These are phyloP conservation scores for Pulveroboletus sp. DNA, from an alignment of 768 basidiomycete species.

Conservation along the genomic window DNA sequence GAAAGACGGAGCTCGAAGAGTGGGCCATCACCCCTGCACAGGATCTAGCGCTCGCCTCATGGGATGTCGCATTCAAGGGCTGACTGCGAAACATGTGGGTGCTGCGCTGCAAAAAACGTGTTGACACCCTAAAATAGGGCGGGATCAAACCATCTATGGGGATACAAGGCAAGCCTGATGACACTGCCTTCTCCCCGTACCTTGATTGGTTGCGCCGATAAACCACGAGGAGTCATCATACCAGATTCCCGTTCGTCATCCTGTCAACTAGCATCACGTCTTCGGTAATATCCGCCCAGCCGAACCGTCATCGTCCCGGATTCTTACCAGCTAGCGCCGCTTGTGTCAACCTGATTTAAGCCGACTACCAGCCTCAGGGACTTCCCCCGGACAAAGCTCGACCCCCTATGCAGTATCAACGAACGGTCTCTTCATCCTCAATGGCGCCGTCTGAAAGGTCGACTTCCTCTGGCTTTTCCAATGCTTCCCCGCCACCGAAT, in stretches of 20 bases:
- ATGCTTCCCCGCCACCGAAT: slow-evolving; percentile 26
- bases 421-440: slow-evolving; percentile 28
- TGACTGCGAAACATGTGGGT: slow-evolving; percentile 25
- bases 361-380: background rate
- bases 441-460: slow-evolving; percentile 32
- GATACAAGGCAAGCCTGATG: slow-evolving; percentile 17
- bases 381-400: slow-evolving; percentile 11
- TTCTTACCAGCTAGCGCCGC: slow-evolving; percentile 20
- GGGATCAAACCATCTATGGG: slow-evolving; percentile 9
- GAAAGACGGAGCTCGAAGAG: slow-evolving; percentile 17
- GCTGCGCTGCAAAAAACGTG: slow-evolving; percentile 34
- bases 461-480: slow-evolving; percentile 30
- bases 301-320: slow-evolving; percentile 20
- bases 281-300: slow-evolving; percentile 33
- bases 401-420: slow-evolving; percentile 30
- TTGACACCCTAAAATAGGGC: slow-evolving; percentile 26
- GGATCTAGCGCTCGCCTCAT: slow-evolving; percentile 28
- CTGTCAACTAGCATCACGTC: slow-evolving; percentile 26
- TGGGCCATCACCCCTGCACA: slow-evolving; percentile 23
- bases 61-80: slow-evolving; percentile 18
- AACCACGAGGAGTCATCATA: slow-evolving; percentile 29
- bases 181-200: slow-evolving; percentile 28
- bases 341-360: slow-evolving; percentile 27
- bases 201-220: slow-evolving; percentile 32
- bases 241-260: slow-evolving; percentile 33